These are phyloP conservation scores for Ormosia semicastrata DNA, from an alignment of 306 rosid species.

Conservation along the genomic window DNA sequence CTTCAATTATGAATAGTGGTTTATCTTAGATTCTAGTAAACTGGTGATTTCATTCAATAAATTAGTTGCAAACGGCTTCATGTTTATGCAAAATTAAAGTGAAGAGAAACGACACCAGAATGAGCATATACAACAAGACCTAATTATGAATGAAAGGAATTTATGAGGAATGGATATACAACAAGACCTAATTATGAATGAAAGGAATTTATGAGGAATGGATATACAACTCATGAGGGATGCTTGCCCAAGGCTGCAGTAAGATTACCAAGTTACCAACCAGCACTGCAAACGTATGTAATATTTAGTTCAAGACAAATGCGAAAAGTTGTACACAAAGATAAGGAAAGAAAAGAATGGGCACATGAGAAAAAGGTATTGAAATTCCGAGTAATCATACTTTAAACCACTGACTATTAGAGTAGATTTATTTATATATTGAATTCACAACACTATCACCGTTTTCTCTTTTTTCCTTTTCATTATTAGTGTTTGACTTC, in stretches of 20 bases:
- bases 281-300: background rate
- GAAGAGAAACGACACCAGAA: background rate
- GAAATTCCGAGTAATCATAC: background rate
- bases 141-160: background rate
- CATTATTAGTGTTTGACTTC: background rate
- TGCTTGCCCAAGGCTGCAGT: background rate
- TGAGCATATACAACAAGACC: background rate
- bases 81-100: background rate
- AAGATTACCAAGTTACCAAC: background rate
- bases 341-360: background rate
- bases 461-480: background rate
- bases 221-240: background rate
- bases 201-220: background rate
- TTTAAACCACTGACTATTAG: background rate
- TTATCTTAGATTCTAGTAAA: background rate
- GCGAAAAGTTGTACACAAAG: background rate
- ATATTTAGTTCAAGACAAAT: background rate
- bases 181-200: background rate
- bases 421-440: background rate
- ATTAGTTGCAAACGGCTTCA: background rate
- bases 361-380: background rate
- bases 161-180: background rate
- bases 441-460: background rate
- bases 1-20: background rate
- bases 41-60: background rate